A percentile compares a stretch with the other conserved stretches of the same genome.
phyloP scores from a whole-genome alignment of 179 eudicot genomes.

The Spergularia azorica region DNA sequence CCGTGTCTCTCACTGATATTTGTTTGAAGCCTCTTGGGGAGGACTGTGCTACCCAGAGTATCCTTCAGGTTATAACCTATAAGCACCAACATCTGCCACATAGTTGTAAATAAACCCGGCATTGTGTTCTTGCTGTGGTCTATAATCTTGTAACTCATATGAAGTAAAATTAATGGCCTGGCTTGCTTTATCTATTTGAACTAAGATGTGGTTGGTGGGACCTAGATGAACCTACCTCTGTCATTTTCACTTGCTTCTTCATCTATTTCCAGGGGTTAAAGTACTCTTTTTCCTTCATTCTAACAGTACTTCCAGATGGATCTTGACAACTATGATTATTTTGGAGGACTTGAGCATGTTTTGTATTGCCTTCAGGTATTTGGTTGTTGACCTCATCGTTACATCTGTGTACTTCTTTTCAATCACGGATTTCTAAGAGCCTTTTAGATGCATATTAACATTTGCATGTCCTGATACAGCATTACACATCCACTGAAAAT shows the following conservation, averaged over 20 bases:
- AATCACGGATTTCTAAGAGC: conserved; percentile 1
- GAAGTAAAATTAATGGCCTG: not conserved
- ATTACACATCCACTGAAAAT: conserved; percentile 72
- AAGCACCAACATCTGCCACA: not conserved
- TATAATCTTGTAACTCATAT: not conserved
- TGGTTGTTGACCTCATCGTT: not conserved
- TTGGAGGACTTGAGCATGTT: conserved; percentile 89
- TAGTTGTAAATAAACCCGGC: not conserved
- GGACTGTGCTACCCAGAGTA: conserved; percentile 96
- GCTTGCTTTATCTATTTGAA: not conserved
- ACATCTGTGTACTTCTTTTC: not conserved
- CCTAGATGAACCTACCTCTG: not conserved
- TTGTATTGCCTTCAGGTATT: conserved; percentile 91
- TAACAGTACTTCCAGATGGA: conserved; percentile 95
- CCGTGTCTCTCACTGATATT: conserved; percentile 78
- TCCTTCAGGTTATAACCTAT: conserved; percentile 67
- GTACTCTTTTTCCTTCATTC: conserved; percentile 16
- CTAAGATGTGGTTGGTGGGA: not conserved
- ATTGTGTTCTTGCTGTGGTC: not conserved
- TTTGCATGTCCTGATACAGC: conserved; percentile 44
- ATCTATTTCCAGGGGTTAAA: not conserved
- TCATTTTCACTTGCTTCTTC: conserved; percentile 5
- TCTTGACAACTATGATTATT: conserved; percentile 64
- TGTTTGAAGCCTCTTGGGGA: conserved; percentile 96
- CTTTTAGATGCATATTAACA: conserved; percentile 18